phyloP scores from a whole-genome alignment of 2,329 filamentous ascomycete genomes.

The Colletotrichum endophyticum region DNA sequence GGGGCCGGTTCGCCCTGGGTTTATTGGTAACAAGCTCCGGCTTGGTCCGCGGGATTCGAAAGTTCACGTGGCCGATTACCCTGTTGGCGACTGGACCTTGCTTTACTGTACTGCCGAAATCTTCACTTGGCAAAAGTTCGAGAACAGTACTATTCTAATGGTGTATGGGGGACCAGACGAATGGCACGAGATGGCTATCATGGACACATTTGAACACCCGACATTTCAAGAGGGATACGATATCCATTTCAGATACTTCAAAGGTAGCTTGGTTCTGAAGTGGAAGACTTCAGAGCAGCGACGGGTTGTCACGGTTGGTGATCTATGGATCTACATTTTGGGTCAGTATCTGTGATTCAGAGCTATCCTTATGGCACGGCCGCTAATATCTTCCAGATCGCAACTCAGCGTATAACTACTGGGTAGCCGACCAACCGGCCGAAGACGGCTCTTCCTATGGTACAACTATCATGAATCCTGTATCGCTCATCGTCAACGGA shows the following conservation, averaged over 20 bases:
- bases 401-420: slow-evolving; percentile 72
- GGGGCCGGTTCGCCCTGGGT: slow-evolving; percentile 54
- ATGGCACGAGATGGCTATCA: slow-evolving; percentile 65
- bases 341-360: slow-evolving; percentile 34
- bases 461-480: slow-evolving; percentile 37
- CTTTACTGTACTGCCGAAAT: slow-evolving; percentile 75
- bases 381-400: slow-evolving; percentile 50
- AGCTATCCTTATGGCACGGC: background rate
- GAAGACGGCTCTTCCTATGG: slow-evolving; percentile 32
- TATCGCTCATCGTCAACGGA: slow-evolving; percentile 64
- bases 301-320: slow-evolving; percentile 53
- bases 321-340: slow-evolving; percentile 61
- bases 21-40: slow-evolving; percentile 61
- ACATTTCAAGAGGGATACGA: slow-evolving; percentile 37
- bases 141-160: slow-evolving; percentile 62
- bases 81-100: slow-evolving; percentile 61
- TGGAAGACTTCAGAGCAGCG: slow-evolving; percentile 62
- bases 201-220: slow-evolving; percentile 31
- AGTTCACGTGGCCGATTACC: slow-evolving; percentile 71
- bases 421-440: slow-evolving; percentile 62
- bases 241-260: slow-evolving; percentile 13
- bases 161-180: slow-evolving; percentile 69
- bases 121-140: slow-evolving; percentile 71
- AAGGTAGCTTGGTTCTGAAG: slow-evolving; percentile 18
- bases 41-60: slow-evolving; percentile 70